These are phyloP conservation scores for Microsporum canis DNA, from an alignment of 2,329 filamentous ascomycete genomes.

Conservation along the genomic window DNA sequence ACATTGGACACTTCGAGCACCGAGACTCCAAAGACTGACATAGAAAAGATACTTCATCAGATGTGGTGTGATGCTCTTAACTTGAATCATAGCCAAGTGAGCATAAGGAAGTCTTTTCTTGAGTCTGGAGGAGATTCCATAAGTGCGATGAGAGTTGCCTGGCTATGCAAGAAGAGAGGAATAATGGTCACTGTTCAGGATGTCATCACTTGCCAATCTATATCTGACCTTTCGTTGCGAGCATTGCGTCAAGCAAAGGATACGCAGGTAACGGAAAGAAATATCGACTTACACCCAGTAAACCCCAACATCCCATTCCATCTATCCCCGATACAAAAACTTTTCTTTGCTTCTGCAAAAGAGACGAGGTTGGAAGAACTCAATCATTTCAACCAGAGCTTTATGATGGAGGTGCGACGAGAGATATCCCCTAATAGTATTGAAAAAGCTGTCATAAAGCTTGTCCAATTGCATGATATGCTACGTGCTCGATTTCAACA, in stretches of 20 bases:
- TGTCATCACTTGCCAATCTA: background rate
- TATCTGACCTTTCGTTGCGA: background rate
- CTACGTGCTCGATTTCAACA: background rate
- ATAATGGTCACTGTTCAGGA: background rate
- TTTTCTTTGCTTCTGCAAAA: background rate
- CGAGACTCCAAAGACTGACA: background rate
- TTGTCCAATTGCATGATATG: background rate
- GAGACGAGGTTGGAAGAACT: no score
- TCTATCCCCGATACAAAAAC: background rate
- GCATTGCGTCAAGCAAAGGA: background rate
- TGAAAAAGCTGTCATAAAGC: background rate
- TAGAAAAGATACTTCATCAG: background rate
- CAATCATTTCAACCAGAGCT: conserved; percentile 8
- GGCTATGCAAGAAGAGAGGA: no score
- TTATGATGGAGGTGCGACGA: conserved; percentile 2
- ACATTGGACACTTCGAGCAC: no score
- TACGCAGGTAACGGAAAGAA: background rate
- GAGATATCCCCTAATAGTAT: background rate
- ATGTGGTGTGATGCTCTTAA: conserved; percentile 26
- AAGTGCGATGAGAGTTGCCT: background rate
- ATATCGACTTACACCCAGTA: background rate
- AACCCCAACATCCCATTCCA: background rate
- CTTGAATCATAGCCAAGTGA: conserved; percentile 24
- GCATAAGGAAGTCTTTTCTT: conserved; percentile 2
- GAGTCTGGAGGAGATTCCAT: conserved; percentile 3